Percentiles rank a stretch among this genome's conserved stretches.
phyloP scores from a whole-genome alignment of 805 yeast species.

The Zygotorulaspora sp. region DNA sequence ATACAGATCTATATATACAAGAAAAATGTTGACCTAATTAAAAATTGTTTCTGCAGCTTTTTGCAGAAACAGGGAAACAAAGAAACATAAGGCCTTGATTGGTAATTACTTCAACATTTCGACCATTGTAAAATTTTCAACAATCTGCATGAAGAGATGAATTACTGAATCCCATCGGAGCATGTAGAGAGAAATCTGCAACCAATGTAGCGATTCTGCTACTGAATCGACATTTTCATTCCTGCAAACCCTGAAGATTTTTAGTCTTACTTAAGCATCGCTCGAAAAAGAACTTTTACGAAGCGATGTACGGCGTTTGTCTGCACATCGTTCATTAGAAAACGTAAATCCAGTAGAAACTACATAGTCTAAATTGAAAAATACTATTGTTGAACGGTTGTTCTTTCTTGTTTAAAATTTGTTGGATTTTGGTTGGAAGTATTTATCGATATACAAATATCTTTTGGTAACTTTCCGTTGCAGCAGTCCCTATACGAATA shows the following conservation, averaged over 20 bases:
- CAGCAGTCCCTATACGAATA: too few species aligned
- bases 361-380: too few species aligned
- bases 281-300: neutral
- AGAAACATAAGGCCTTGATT: conserved; percentile 1
- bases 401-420: too few species aligned
- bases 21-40: neutral
- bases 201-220: neutral
- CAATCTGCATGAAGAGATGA: neutral
- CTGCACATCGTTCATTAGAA: too few species aligned
- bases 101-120: conserved; percentile 3
- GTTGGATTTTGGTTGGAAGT: conserved; percentile 11
- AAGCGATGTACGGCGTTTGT: conserved; percentile 1
- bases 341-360: too few species aligned
- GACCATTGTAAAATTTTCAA: conserved; percentile 2
- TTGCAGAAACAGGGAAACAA: neutral
- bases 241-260: neutral
- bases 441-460: too few species aligned
- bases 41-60: too few species aligned
- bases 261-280: neutral
- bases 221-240: neutral
- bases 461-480: too few species aligned
- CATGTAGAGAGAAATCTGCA: too few species aligned
- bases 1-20: conserved; percentile 2
- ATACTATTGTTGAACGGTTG: conserved; percentile 2
- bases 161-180: too few species aligned